Conservation (phyloP, 2,329 filamentous ascomycete genomes). For the Microsporum canis region DNA sequence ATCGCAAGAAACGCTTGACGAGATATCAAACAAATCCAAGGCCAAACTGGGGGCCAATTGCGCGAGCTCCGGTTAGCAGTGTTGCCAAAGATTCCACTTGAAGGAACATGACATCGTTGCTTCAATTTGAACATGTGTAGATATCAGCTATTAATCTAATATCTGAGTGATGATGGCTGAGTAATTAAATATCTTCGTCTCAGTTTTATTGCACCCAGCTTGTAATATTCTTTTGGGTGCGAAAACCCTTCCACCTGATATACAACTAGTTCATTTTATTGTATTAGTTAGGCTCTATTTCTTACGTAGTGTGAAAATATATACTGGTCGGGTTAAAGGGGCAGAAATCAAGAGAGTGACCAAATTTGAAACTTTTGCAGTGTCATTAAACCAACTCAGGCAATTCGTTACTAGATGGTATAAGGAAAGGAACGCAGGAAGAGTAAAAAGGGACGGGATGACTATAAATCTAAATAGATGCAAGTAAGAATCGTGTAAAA, state of each 20-base stretch:
- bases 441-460: background rate
- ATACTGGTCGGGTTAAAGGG: background rate
- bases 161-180: background rate
- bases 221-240: too few relatives aligned
- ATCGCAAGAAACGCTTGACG: constrained; percentile 56
- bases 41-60: constrained; percentile 88
- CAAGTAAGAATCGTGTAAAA: background rate
- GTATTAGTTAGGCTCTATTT: too few relatives aligned
- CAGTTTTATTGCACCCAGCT: too few relatives aligned
- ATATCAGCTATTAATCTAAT: background rate
- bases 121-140: background rate
- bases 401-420: background rate
- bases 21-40: constrained; percentile 84
- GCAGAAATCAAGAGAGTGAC: background rate
- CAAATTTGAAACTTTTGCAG: background rate
- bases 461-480: background rate
- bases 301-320: too few relatives aligned
- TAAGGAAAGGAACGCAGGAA: background rate
- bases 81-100: background rate
- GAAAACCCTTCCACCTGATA: too few relatives aligned
- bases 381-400: background rate
- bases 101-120: background rate
- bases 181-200: background rate
- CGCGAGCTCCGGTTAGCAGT: constrained; percentile 23
- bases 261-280: background rate